Evolutionary conservation across 73 alveolate species (phyloP), one percentile per base, ranked within the genome.

Genomic region (Vitrella brassicaformis): DNA sequence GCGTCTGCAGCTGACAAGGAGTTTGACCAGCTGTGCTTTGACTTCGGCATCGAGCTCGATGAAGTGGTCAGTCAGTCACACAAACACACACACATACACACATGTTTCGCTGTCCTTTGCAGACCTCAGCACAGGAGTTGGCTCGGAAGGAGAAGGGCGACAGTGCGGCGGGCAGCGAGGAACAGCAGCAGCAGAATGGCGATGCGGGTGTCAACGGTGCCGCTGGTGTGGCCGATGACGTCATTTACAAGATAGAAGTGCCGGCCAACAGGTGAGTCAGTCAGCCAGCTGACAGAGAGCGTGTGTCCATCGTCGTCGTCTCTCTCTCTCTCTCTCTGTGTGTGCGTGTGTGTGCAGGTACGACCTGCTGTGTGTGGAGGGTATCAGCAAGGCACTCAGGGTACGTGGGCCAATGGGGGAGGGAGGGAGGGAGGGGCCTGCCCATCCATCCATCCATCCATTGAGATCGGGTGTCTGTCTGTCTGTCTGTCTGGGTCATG

Each of bases 31-130:
- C 91, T 94, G 19, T 94, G 99, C 84, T 94, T 94, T 70, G 98
- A 91, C 67, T 94, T 88, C 71, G 99, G 99, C 47, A 77, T 94
- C 30, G 99, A 94, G 81, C 79, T 94, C 39, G 99, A 94, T 71
- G 96, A 90, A 73, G 92, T 91, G 45, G 88, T 94, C 28, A 69
- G 93, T 67, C 56, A 39, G 56, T 39, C 56, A 4, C 22, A 8
- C 85, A 82, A 14, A 8, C 56, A 39, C 56, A 8, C 14, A 39
- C 22, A 14, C 56, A 39, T 4, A 14, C 14, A 14, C 22, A 14
- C 22, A 14, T 39, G 4, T 39, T 39, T 14, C 22, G 4, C 56
- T 39, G 22, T 39, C 14, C 56, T 14, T 4, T 39, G 56, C 47
- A 71, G 86, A 47, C 46, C 45, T 27, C 70, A 67, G 18, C 70